Base-by-base conservation (phyloP, 2,329 filamentous ascomycete genomes). In the Colletotrichum liaoningense region DNA sequence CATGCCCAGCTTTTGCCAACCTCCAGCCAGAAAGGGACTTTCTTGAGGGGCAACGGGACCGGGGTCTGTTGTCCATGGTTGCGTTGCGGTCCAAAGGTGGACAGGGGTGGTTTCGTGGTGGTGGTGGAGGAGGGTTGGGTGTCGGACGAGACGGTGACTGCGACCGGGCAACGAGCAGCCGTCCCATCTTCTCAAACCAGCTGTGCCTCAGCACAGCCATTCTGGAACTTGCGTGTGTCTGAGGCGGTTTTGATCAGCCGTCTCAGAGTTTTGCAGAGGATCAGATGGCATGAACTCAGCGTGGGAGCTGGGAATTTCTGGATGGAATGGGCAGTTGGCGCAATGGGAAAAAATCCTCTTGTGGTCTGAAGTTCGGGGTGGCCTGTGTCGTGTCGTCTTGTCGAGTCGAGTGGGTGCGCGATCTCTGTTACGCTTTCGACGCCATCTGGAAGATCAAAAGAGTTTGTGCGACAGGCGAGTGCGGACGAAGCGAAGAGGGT, bases 191-290 rank as follows among this genome's bases (percentile, higher is more conserved):
- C 76, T 79, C 77, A 79, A 79, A 80, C 79, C 55, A 72, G 75
- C 74, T 77, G 58, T 79, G 79, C 79, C 69, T 80, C 79, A 80
- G 73, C 77, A 75, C 73, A 65, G 74, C 77, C 76, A 72, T 66
- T 67, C 73, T 71, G 66, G 70, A 75, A 75, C 73, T 64, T 35
- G 33, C 28, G 38, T 54, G 60, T 67, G 73, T 75, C 71, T 69
- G 75, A 74, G 67, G 69, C 55, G 60, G 70, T 66, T 74, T 71
- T 75, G 77, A 78, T 77, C 77, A 70, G 22, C 69, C 69, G 77
- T 79, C 76, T 79, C 78, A 78, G 77, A 74, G 22, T 14, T 71
- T 71, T 49, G 62, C 19, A 26, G 55, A 73, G 55, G 67, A 64
- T 73, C 70, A 73, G 69, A 75, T 75, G 74, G 73, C 74, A 74